Evolutionary conservation across 257 asterid genomes (phyloP).

Genomic region (Solanum paucissectum): DNA sequence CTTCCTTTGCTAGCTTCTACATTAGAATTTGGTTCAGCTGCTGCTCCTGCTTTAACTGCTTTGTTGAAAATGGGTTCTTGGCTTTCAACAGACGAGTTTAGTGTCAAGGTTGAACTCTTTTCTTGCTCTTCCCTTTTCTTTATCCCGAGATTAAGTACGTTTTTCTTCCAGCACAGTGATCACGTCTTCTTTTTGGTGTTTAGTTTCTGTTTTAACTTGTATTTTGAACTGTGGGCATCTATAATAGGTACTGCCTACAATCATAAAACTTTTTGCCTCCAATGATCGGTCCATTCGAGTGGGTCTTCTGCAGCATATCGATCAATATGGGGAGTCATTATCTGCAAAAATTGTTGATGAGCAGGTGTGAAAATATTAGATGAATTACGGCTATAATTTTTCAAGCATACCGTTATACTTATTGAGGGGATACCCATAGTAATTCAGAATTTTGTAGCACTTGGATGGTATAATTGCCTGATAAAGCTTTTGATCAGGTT

Average conservation of each 20-base stretch:
- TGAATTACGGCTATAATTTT: slow-evolving; percentile 1
- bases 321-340: slow-evolving; percentile 86
- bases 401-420: slow-evolving; percentile 4
- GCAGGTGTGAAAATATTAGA: slow-evolving; percentile 45
- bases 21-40: slow-evolving; percentile 94
- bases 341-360: slow-evolving; percentile 85
- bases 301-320: slow-evolving; percentile 85
- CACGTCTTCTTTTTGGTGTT: neutral
- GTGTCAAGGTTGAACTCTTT: slow-evolving; percentile 51
- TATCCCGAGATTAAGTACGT: neutral
- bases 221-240: neutral
- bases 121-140: neutral
- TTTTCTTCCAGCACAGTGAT: neutral
- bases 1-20: slow-evolving; percentile 94
- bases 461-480: neutral
- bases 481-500: slow-evolving; percentile 39
- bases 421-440: neutral
- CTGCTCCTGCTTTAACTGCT: slow-evolving; percentile 97
- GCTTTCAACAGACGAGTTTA: slow-evolving; percentile 75
- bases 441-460: neutral
- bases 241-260: slow-evolving; percentile 65
- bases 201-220: neutral
- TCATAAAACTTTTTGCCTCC: slow-evolving; percentile 83
- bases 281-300: slow-evolving; percentile 87
- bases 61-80: slow-evolving; percentile 85